Evolutionary conservation across 306 rosid species (phyloP).

Genomic region (Pyrus betulifolia): DNA sequence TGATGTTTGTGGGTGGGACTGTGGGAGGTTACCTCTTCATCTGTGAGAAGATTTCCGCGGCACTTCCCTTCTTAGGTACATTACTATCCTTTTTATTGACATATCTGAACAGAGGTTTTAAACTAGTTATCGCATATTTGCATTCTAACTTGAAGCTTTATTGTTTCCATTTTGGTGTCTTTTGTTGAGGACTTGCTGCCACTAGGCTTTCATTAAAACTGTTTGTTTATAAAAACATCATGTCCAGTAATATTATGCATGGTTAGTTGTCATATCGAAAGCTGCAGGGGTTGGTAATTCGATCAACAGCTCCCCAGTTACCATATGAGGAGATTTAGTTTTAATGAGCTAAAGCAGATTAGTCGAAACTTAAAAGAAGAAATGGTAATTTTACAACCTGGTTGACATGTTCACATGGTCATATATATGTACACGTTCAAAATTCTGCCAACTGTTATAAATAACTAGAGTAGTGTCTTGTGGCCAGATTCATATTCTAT

Average conservation of each 20-base stretch:
- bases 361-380: background rate
- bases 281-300: background rate
- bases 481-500: background rate
- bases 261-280: background rate
- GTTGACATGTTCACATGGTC: background rate
- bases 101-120: background rate
- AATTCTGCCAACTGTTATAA: background rate
- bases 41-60: slow-evolving; percentile 94
- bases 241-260: background rate
- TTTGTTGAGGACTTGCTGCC: background rate
- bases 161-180: background rate
- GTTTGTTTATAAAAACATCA: background rate
- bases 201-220: background rate
- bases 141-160: background rate
- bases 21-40: slow-evolving; percentile 82
- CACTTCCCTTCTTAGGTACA: slow-evolving; percentile 79
- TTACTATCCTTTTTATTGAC: background rate
- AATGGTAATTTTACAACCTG: background rate
- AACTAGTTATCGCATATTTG: background rate
- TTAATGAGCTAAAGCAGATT: background rate
- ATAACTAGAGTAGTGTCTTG: background rate
- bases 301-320: background rate
- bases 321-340: background rate
- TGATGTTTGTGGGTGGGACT: slow-evolving; percentile 87
- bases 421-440: background rate